Evolutionary conservation across 2,329 filamentous ascomycete species (phyloP).

Genomic region (Gnomoniopsis sp.): DNA sequence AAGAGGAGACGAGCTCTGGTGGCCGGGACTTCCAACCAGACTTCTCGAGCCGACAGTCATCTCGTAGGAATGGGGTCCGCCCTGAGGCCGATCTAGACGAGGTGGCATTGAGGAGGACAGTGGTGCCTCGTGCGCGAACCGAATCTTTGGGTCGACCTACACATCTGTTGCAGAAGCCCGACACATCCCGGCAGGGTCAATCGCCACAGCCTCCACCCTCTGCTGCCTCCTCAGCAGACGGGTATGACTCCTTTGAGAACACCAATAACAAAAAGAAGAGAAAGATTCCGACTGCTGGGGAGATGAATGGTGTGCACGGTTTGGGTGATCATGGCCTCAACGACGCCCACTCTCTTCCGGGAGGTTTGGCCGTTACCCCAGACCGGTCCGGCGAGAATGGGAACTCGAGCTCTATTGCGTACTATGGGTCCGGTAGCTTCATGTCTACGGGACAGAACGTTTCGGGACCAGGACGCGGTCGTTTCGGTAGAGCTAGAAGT

Average conservation of each 20-base stretch:
- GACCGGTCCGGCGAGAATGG: slow-evolving; percentile 12
- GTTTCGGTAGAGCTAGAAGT: slow-evolving; percentile 67
- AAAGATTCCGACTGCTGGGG: slow-evolving; percentile 89
- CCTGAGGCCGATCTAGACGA: slow-evolving; percentile 62
- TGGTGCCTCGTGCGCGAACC: slow-evolving; percentile 44
- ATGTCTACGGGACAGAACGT: slow-evolving; percentile 64
- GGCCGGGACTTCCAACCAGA: slow-evolving; percentile 29
- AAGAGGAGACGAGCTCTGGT: slow-evolving; percentile 38
- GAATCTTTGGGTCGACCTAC: slow-evolving; percentile 41
- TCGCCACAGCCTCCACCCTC: slow-evolving; percentile 58
- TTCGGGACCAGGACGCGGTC: slow-evolving; percentile 79
- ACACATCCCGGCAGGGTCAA: slow-evolving; percentile 42
- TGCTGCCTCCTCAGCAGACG: slow-evolving; percentile 70
- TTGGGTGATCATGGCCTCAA: slow-evolving; percentile 23
- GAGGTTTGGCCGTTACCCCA: slow-evolving; percentile 29
- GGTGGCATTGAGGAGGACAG: slow-evolving; percentile 34
- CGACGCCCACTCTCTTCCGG: slow-evolving; percentile 28
- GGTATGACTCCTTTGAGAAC: slow-evolving; percentile 97
- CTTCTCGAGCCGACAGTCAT: slow-evolving; percentile 29
- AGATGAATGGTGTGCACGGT: slow-evolving; percentile 46
- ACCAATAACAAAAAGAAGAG: slow-evolving; percentile 99
- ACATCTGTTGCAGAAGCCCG: slow-evolving; percentile 40
- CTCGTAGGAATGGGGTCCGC: slow-evolving; percentile 52
- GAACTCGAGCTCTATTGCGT: slow-evolving; percentile 28
- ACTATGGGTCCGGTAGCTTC: slow-evolving; percentile 46